phyloP scores from a whole-genome alignment of 441 rosid species.

The California macrophylla region DNA sequence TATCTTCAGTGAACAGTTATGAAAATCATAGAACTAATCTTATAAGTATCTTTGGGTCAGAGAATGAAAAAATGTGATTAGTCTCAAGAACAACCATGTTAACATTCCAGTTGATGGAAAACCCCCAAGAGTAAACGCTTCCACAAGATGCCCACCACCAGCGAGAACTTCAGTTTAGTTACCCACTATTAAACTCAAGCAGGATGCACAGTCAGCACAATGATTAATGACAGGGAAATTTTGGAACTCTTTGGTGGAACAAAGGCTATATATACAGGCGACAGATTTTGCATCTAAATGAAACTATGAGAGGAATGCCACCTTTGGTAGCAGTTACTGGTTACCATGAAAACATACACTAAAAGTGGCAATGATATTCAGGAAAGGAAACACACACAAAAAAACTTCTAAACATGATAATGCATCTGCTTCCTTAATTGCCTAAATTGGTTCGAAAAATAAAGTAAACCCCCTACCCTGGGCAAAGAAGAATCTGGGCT shows the following conservation, averaged over 20 bases:
- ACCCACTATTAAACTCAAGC: neutral
- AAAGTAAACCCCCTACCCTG: neutral
- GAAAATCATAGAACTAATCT: neutral
- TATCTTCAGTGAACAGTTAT: neutral
- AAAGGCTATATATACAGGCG: neutral
- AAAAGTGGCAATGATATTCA: neutral
- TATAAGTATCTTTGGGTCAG: neutral
- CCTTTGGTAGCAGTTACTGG: neutral
- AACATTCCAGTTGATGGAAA: neutral
- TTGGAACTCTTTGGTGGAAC: neutral
- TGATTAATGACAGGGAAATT: neutral
- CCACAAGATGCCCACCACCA: no score
- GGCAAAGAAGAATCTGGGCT: constrained; percentile 4
- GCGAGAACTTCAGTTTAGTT: neutral
- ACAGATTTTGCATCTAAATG: neutral
- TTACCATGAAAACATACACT: neutral
- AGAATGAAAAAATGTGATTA: neutral
- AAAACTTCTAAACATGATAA: neutral
- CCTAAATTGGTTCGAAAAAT: neutral
- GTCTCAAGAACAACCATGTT: neutral
- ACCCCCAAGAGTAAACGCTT: no score
- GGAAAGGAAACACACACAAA: neutral
- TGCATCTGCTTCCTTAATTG: neutral
- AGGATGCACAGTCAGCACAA: neutral
- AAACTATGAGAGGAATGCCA: neutral